Conservation (phyloP, 2,329 filamentous ascomycete genomes). For the Cladophialophora chaetospira region DNA sequence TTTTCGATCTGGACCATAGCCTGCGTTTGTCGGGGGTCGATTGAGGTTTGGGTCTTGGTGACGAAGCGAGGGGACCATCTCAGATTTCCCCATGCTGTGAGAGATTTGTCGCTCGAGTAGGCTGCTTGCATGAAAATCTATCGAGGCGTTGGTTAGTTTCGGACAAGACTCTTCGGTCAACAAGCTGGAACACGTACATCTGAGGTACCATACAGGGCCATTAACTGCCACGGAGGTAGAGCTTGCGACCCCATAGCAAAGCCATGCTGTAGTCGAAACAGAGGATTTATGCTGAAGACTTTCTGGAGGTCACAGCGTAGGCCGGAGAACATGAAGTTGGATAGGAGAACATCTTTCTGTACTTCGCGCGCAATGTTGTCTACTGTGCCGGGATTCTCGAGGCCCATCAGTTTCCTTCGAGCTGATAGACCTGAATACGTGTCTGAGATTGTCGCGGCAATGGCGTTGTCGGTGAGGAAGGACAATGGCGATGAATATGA, state of each 20-base stretch:
- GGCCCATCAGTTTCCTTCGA: conserved; percentile 80
- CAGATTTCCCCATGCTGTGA: conserved; percentile 90
- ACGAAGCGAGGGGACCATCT: conserved; percentile 79
- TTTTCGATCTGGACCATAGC: conserved; percentile 93
- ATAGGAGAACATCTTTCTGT: conserved; percentile 92
- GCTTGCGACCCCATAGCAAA: conserved; percentile 90
- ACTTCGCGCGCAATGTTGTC: conserved; percentile 90
- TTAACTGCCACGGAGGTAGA: conserved; percentile 92
- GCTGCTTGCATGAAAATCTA: conserved; percentile 96
- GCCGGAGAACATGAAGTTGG: conserved; percentile 95
- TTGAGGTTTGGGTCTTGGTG: conserved; percentile 84
- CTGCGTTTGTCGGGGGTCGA: conserved; percentile 74
- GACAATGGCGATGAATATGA: conserved; percentile 54
- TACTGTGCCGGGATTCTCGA: conserved; percentile 89
- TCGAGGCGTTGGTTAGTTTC: conserved; percentile 16
- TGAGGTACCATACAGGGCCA: conserved; percentile 87
- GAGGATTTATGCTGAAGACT: conserved; percentile 86
- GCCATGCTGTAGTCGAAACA: conserved; percentile 97
- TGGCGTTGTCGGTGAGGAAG: conserved; percentile 72
- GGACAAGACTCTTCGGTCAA: conserved; percentile 3
- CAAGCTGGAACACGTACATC: conserved; percentile 62
- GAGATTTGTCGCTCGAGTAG: conserved; percentile 85
- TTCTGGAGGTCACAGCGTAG: conserved; percentile 96
- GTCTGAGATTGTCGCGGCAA: conserved; percentile 71
- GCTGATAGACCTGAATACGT: conserved; percentile 80